Evolutionary conservation across 2,329 filamentous ascomycete genomes (phyloP), one percentile per base, ranked within the genome.

Genomic region (Aspergillus niger): DNA sequence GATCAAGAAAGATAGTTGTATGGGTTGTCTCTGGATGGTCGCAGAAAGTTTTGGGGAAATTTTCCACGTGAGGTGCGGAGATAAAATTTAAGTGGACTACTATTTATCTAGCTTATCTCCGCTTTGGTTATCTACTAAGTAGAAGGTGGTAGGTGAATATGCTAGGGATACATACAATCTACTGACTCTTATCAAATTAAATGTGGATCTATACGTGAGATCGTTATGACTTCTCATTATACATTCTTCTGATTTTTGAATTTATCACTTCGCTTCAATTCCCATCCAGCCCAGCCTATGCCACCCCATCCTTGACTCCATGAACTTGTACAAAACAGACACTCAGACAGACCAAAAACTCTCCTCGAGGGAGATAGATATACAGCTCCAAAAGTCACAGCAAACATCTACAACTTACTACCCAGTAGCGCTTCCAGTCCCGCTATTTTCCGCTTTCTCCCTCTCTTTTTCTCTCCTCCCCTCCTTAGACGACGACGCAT

Each of bases 381-480:
- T n/a, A 20, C 8, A 50, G n/a, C 26, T 8, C 26, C 20, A 20
- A 20, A 10, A 3, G 8, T 30, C 28, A 5, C 28, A 5, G 7
- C 28, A 30, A 28, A 15, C 4, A 20, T 50, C 15, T 15, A 49
- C 24, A 8, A 26, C 24, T 54, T 54, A 60, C 26, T 22, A 22
- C 30, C 54, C 52, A 32, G 39, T 55, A 26, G 44, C 44, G 36
- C 50, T 60, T 22, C 43, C 61, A 49, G 52, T 58, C 7, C 52
- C 47, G 20, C 60, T 51, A 10, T 44, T 44, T 47, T 54, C 55
- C 26, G 47, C 32, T 36, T 36, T 36, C 11, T 50, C 26, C 28
- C 47, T 66, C 32, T 60, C 72, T 57, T 62, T 70, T 52, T 72
- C 72, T 52, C 65, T 67, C 17, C 67, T 67, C 36, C 57, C 53